Evolutionary conservation across 768 basidiomycete species (phyloP).

Genomic region (Flagelloscypha sp.): DNA sequence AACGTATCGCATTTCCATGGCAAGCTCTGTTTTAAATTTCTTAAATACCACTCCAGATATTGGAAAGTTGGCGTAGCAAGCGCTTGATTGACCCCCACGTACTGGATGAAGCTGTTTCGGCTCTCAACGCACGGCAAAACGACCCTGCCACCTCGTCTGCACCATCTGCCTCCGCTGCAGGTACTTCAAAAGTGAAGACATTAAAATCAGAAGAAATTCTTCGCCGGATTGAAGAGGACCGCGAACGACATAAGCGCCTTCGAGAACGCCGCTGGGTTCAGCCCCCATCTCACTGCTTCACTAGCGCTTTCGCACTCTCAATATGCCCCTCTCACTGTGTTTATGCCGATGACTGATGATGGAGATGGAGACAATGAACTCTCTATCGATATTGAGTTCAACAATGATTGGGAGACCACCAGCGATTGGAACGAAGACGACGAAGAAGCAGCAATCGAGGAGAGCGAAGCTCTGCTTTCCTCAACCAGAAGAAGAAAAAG

Average conservation of each 20-base stretch:
- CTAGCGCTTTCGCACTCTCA: constrained; percentile 29
- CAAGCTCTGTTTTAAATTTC: neutral
- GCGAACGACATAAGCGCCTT: constrained; percentile 86
- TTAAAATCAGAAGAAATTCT: constrained; percentile 65
- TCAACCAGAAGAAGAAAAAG: constrained; percentile 32
- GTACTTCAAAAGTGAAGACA: too few species aligned
- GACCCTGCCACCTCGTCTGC: constrained; percentile 12
- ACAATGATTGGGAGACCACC: constrained; percentile 84
- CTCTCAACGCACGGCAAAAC: constrained; percentile 43
- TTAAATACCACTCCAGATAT: constrained; percentile 42
- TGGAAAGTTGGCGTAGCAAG: constrained; percentile 88
- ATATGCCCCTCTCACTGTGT: constrained; percentile 44
- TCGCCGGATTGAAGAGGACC: constrained; percentile 85
- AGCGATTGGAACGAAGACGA: constrained; percentile 91
- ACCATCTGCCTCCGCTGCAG: constrained; percentile 14
- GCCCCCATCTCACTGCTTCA: constrained; percentile 48
- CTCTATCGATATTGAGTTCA: constrained; percentile 74
- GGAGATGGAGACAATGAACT: constrained; percentile 50
- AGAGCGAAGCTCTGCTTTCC: constrained; percentile 67
- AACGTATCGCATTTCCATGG: constrained; percentile 10
- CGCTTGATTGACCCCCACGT: constrained; percentile 73
- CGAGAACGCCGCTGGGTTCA: constrained; percentile 92
- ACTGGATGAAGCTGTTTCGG: constrained; percentile 59
- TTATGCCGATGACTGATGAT: constrained; percentile 48
- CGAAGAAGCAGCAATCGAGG: constrained; percentile 64